Conservation (phyloP, 352 stramenopile genomes). For the Globisporangium paddicum region DNA sequence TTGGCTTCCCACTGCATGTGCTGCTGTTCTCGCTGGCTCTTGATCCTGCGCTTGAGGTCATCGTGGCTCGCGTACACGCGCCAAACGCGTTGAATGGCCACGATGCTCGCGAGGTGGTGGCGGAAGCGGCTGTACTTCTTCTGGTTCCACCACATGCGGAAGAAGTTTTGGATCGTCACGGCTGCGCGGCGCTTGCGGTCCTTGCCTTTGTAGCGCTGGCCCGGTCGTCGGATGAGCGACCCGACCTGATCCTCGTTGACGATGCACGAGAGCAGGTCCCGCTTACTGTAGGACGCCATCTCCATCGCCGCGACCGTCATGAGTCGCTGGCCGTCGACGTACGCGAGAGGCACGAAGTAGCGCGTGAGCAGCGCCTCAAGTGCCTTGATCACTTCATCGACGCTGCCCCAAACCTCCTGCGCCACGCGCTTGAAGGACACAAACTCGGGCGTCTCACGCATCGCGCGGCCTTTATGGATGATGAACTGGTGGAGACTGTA, state of each 20-base stretch:
- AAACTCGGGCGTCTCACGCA: slow-evolving; percentile 86
- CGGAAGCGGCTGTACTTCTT: slow-evolving; percentile 40
- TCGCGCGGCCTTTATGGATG: slow-evolving; percentile 79
- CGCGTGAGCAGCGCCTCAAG: slow-evolving; percentile 70
- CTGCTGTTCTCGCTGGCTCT: slow-evolving; percentile 29
- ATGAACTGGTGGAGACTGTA: slow-evolving; percentile 88
- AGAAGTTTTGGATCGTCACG: slow-evolving; percentile 64
- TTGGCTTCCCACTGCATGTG: slow-evolving; percentile 34
- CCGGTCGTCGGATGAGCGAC: slow-evolving; percentile 53
- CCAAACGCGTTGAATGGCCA: slow-evolving; percentile 59
- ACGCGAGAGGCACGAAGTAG: slow-evolving; percentile 85
- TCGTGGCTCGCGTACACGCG: slow-evolving; percentile 42
- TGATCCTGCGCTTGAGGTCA: slow-evolving; percentile 33
- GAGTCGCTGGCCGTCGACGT: slow-evolving; percentile 81
- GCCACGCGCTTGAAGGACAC: slow-evolving; percentile 74
- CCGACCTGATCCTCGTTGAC: slow-evolving; percentile 86
- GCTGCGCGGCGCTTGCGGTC: slow-evolving; percentile 59
- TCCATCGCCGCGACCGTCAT: slow-evolving; percentile 67
- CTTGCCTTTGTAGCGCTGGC: slow-evolving; percentile 74
- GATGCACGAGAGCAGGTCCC: slow-evolving; percentile 76
- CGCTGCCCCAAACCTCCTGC: slow-evolving; percentile 78
- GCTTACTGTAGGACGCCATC: slow-evolving; percentile 33
- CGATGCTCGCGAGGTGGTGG: slow-evolving; percentile 35
- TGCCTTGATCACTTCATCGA: slow-evolving; percentile 66
- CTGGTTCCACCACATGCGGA: slow-evolving; percentile 54